These are phyloP conservation scores for Acacia crassicarpa DNA, from an alignment of 306 rosid species.

Conservation along the genomic window DNA sequence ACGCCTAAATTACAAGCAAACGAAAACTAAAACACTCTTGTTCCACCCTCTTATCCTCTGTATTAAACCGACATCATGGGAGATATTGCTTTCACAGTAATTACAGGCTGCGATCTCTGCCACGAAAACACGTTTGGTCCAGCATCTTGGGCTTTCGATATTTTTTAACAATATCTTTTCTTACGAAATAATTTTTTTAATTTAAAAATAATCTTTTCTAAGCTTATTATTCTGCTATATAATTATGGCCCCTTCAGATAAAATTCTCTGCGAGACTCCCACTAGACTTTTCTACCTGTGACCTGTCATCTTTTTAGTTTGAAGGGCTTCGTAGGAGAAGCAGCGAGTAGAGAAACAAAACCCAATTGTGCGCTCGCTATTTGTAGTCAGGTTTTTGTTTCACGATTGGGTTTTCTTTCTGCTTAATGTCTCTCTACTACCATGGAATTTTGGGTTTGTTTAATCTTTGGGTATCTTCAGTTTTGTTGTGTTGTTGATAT, in stretches of 20 bases:
- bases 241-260: neutral
- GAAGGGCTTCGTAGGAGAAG: constrained; percentile 11
- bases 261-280: neutral
- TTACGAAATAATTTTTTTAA: too few species aligned
- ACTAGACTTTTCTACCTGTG: neutral
- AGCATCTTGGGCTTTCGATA: neutral
- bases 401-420: neutral
- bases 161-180: too few species aligned
- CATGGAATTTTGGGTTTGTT: neutral
- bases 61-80: neutral
- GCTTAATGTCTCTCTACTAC: neutral
- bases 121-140: neutral
- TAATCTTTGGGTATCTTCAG: neutral
- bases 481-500: neutral
- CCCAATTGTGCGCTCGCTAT: constrained; percentile 37
- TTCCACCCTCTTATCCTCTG: too few species aligned
- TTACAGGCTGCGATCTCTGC: neutral
- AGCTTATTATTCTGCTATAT: too few species aligned
- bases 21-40: too few species aligned
- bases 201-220: too few species aligned
- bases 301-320: neutral
- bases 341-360: constrained; percentile 15
- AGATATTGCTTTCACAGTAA: neutral
- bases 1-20: too few species aligned
- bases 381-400: constrained; percentile 67